A percentile compares a stretch with the other conserved stretches of the same genome.
phyloP scores from a whole-genome alignment of 2,329 filamentous ascomycete genomes.

The Claviceps sp. region DNA sequence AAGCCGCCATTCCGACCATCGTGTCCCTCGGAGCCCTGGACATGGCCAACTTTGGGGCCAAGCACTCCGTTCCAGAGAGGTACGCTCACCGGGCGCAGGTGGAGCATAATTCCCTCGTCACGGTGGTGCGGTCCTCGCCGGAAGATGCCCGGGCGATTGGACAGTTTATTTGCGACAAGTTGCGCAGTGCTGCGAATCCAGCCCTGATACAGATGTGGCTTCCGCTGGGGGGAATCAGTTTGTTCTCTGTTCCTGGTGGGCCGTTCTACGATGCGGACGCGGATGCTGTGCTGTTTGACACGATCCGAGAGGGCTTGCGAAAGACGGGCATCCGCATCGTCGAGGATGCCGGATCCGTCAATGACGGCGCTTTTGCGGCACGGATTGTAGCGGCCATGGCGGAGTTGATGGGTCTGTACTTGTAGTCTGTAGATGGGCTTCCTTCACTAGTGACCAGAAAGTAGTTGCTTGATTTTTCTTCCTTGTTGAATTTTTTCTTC shows the following conservation, averaged over 20 bases:
- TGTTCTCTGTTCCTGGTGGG: slow-evolving; percentile 39
- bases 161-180: slow-evolving; percentile 38
- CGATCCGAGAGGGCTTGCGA: slow-evolving; percentile 33
- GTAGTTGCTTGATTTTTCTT: too few relatives aligned
- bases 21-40: slow-evolving; percentile 41
- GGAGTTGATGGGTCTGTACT: not conserved
- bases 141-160: slow-evolving; percentile 45
- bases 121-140: slow-evolving; percentile 49
- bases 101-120: slow-evolving; percentile 54
- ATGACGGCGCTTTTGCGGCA: slow-evolving; percentile 37
- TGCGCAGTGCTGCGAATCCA: slow-evolving; percentile 27
- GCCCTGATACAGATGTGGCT: slow-evolving; percentile 41
- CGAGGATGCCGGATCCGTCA: slow-evolving; percentile 37
- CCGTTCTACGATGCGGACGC: slow-evolving; percentile 35
- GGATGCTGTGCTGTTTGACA: slow-evolving; percentile 37
- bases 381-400: slow-evolving; percentile 31
- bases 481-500: too few relatives aligned
- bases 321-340: slow-evolving; percentile 35
- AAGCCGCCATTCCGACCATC: slow-evolving; percentile 40
- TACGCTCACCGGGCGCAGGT: slow-evolving; percentile 39
- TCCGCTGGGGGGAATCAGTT: slow-evolving; percentile 47
- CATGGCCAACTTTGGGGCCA: slow-evolving; percentile 52
- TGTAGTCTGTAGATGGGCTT: not conserved
- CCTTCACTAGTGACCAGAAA: too few relatives aligned
- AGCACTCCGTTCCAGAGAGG: slow-evolving; percentile 38